phyloP scores from a whole-genome alignment of 2,329 filamentous ascomycete species.

The Zasmidium cellare region DNA sequence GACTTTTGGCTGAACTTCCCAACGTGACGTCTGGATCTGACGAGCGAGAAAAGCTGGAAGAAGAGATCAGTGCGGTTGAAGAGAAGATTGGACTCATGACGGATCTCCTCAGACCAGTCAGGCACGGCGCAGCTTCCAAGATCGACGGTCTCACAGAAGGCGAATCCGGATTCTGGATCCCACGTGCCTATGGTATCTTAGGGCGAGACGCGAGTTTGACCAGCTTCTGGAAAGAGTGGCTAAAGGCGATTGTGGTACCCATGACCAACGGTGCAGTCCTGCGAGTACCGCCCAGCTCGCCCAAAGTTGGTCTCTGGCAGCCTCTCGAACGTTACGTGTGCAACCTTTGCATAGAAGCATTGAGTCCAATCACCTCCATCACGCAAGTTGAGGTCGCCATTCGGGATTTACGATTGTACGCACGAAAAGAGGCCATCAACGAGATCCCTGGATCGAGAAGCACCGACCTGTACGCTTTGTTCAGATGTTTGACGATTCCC shows the following conservation, averaged over 20 bases:
- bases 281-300: slow-evolving; percentile 83
- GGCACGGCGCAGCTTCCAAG: slow-evolving; percentile 92
- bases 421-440: slow-evolving; percentile 87
- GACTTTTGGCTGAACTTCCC: slow-evolving; percentile 80
- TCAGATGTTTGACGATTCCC: slow-evolving; percentile 82
- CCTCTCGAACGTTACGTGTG: slow-evolving; percentile 95
- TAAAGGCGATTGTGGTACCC: slow-evolving; percentile 87
- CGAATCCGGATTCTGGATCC: slow-evolving; percentile 94
- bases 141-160: slow-evolving; percentile 95
- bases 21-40: slow-evolving; percentile 75
- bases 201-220: slow-evolving; percentile 81
- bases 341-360: slow-evolving; percentile 92
- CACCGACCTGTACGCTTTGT: slow-evolving; percentile 89
- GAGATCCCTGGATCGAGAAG: slow-evolving; percentile 90
- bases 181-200: slow-evolving; percentile 87
- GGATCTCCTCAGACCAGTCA: slow-evolving; percentile 85
- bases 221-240: slow-evolving; percentile 98
- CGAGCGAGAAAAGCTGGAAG: slow-evolving; percentile 81
- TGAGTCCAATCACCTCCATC: slow-evolving; percentile 87
- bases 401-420: slow-evolving; percentile 86
- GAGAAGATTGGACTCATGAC: slow-evolving; percentile 98
- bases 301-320: slow-evolving; percentile 90
- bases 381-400: slow-evolving; percentile 93
- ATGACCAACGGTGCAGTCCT: slow-evolving; percentile 88
- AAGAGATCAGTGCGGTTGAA: slow-evolving; percentile 92